Percentiles rank a stretch among this genome's conserved stretches.
Evolutionary conservation across 805 yeast species (phyloP).

Genomic region (Cyberlindnera meyerae): DNA sequence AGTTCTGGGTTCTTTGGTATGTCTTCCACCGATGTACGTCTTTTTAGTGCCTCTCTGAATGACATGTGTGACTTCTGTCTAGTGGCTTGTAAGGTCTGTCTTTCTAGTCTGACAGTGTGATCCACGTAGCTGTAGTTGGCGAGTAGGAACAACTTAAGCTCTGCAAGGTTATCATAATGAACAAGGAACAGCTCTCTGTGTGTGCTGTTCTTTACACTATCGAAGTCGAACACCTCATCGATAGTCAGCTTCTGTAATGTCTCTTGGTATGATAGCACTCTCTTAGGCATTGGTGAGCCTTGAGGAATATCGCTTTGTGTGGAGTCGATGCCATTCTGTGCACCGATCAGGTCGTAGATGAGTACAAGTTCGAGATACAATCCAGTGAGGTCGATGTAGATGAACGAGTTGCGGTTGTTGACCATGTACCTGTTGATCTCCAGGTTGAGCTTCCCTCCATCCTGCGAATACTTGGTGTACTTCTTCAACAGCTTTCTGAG

Average conservation of each 20-base stretch:
- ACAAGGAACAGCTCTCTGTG: conserved; percentile 44
- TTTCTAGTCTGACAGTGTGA: conserved; percentile 17
- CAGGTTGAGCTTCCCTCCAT: conserved; percentile 26
- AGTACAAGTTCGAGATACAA: conserved; percentile 57
- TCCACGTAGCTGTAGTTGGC: conserved; percentile 32
- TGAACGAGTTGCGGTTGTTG: conserved; percentile 49
- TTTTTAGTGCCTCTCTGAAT: conserved; percentile 20
- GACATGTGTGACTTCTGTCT: conserved; percentile 21
- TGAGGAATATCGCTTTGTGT: conserved; percentile 1
- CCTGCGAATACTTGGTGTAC: conserved; percentile 42
- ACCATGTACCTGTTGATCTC: conserved; percentile 31
- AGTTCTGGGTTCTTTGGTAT: conserved; percentile 1
- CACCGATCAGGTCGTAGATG: conserved; percentile 45
- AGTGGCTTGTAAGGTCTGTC: conserved; percentile 16
- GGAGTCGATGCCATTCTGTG: no score
- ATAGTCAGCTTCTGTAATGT: conserved; percentile 15
- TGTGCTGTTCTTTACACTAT: conserved; percentile 32
- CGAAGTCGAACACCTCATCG: conserved; percentile 33
- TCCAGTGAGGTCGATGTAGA: conserved; percentile 53
- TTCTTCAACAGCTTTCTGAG: conserved; percentile 71
- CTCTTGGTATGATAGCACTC: conserved; percentile 14
- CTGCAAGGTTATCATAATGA: conserved; percentile 56
- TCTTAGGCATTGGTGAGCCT: conserved; percentile 2
- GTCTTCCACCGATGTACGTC: conserved; percentile 4
- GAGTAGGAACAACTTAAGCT: conserved; percentile 43